Conservation (phyloP, 495 filamentous ascomycete genomes). For the Astrothelium subdiscretum region DNA sequence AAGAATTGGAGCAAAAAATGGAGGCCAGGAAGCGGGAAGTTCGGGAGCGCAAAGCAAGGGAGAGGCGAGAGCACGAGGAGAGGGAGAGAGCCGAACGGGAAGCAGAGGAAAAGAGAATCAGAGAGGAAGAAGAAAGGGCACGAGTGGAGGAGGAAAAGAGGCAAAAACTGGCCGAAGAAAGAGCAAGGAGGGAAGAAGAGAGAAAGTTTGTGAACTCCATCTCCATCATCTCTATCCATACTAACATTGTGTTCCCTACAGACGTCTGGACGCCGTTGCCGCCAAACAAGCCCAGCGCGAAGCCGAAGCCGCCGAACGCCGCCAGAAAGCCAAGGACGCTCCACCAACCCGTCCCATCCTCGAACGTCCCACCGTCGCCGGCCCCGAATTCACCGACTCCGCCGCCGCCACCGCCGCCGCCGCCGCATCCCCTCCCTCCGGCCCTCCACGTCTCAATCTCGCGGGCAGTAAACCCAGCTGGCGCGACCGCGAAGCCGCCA, state of each 20-base stretch:
- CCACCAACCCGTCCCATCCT: constrained; percentile 22
- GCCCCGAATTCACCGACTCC: constrained; percentile 13
- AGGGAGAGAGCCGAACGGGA: constrained; percentile 61
- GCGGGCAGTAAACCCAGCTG: constrained; percentile 55
- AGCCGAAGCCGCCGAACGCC: constrained; percentile 41
- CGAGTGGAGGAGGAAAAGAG: constrained; percentile 60
- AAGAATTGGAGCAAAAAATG: constrained; percentile 81
- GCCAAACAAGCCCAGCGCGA: constrained; percentile 55
- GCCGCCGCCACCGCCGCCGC: constrained; percentile 11
- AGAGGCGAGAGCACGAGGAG: constrained; percentile 73
- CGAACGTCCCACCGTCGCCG: constrained; percentile 25
- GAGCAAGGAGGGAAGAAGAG: constrained; percentile 75
- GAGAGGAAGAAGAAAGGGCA: constrained; percentile 73
- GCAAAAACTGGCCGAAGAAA: constrained; percentile 52
- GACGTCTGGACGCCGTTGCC: constrained; percentile 56
- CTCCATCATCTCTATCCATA: neutral
- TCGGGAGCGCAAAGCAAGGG: constrained; percentile 57
- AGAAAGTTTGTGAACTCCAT: constrained; percentile 32
- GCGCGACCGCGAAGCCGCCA: constrained; percentile 76
- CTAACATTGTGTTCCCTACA: constrained; percentile 21
- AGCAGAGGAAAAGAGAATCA: constrained; percentile 67
- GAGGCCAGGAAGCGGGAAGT: constrained; percentile 74
- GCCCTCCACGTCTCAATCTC: constrained; percentile 58
- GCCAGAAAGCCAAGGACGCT: constrained; percentile 29
- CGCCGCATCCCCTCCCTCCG: constrained; percentile 34